Conservation (phyloP, 2,329 filamentous ascomycete species). For the Scytalidium sp. region DNA sequence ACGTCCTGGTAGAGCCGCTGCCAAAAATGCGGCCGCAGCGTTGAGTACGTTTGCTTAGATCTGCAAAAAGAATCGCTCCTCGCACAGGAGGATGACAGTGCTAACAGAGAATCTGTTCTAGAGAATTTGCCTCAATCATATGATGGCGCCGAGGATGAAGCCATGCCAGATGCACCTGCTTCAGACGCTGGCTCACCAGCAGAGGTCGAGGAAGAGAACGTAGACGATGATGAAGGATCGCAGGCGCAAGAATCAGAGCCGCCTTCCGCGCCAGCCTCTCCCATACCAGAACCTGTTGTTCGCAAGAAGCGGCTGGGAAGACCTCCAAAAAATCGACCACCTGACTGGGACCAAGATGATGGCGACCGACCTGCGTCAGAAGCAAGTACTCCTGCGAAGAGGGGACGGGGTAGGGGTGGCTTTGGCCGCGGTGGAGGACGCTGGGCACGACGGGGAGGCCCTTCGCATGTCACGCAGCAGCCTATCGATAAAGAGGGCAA, state of each 20-base stretch:
- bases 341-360: constrained; percentile 69
- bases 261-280: constrained; percentile 32
- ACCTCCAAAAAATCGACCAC: constrained; percentile 79
- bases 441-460: constrained; percentile 65
- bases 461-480: constrained; percentile 75
- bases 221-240: constrained; percentile 40
- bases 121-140: constrained; percentile 46
- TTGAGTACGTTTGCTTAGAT: constrained; percentile 39
- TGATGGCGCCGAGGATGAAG: constrained; percentile 42
- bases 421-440: constrained; percentile 54
- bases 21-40: constrained; percentile 50
- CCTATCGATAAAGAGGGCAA: constrained; percentile 93
- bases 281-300: constrained; percentile 50
- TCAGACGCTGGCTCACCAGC: constrained; percentile 24
- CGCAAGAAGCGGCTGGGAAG: constrained; percentile 76
- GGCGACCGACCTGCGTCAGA: constrained; percentile 37
- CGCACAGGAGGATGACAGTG: constrained; percentile 14
- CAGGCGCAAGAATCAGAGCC: constrained; percentile 47
- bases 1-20: constrained; percentile 51
- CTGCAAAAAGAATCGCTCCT: background rate
- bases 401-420: constrained; percentile 63
- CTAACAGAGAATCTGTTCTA: constrained; percentile 18
- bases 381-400: constrained; percentile 43
- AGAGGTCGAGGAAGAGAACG: constrained; percentile 43
- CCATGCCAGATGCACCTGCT: constrained; percentile 35